Evolutionary conservation across 129 eudicot genomes (phyloP), one percentile per base, ranked within the genome.

Genomic region (Heracleum sosnowskyi): DNA sequence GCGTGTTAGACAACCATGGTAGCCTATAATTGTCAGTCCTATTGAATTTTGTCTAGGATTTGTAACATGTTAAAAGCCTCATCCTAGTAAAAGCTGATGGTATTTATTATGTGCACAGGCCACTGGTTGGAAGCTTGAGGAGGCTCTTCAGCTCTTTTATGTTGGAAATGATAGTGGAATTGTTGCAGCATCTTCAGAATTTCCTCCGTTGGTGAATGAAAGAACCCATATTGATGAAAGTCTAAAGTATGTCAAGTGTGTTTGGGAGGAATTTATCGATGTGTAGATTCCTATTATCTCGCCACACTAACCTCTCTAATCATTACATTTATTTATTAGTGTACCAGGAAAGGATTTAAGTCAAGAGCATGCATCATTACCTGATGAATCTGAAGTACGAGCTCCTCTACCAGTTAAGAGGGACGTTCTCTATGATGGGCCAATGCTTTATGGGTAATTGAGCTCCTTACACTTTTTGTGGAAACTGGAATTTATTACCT

Each of bases 91-190:
- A 28, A 29, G 37, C 40, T 29, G 37, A 68, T 16, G 9, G 40
- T 29, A 28, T 35, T 4, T 29, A 68, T 35, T 83, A 77, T 79
- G 57, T 77, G 68, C 42, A 69, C 88, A 95, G 99, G 99, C 99
- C 36, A 95, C 99, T 49, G 85, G 94, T 80, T 95, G 99, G 99
- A 87, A 90, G 82, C 99, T 95, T 80, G 99, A 95, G 77, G 99
- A 95, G 73, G 97, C 99, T 53, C 85, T 95, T 82, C 97, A 91
- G 77, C 97, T 95, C 51, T 95, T 88, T 70, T 95, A 84, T 81
- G 78, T 90, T 53, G 96, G 97, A 79, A 82, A 88, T 83, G 99
- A 92, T 28, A 78, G 85, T 73, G 93, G 89, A 55, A 44, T 76
- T 44, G 84, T 81, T 34, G 81, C 89, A 11, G 81, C 91, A 40